Percentiles rank a stretch among this genome's conserved stretches.
phyloP scores from a whole-genome alignment of 78 protist genomes.

The Isochrysis galbana region DNA sequence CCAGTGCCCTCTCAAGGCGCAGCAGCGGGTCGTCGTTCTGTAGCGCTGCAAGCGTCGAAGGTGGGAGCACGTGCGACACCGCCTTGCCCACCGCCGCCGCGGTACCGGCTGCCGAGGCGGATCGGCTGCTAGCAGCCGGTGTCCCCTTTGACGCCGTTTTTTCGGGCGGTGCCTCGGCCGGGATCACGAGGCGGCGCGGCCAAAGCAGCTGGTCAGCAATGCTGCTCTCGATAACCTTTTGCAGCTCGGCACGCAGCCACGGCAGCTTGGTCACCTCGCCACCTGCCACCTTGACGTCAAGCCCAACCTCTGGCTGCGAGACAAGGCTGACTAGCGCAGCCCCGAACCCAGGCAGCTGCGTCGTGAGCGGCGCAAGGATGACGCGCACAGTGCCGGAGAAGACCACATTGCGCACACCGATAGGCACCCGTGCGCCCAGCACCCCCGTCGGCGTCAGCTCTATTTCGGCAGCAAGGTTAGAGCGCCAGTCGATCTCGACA shows the following conservation, averaged over 20 bases:
- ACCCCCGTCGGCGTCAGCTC: neutral
- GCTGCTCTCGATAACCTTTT: neutral
- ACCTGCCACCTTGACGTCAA: neutral
- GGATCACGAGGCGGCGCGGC: neutral
- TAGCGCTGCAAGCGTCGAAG: neutral
- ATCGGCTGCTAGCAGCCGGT: neutral
- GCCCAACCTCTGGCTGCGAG: neutral
- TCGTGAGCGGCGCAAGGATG: neutral
- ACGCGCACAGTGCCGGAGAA: neutral
- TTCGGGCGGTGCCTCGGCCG: neutral
- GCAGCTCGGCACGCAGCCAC: neutral
- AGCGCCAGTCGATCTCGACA: neutral
- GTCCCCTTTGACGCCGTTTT: neutral
- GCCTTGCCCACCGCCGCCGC: neutral
- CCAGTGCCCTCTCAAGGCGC: neutral
- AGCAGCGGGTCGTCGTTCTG: neutral
- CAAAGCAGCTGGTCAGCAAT: neutral
- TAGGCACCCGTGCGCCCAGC: neutral
- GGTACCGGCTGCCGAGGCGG: neutral
- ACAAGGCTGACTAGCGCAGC: neutral
- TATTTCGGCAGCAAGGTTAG: neutral
- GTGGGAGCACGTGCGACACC: neutral
- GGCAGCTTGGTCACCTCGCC: conserved; percentile 9
- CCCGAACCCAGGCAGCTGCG: neutral
- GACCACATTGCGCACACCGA: neutral